A percentile compares a stretch with the other conserved stretches of the same genome.
Conservation (phyloP, 2,329 filamentous ascomycete species). For the Penicillium decumbens region DNA sequence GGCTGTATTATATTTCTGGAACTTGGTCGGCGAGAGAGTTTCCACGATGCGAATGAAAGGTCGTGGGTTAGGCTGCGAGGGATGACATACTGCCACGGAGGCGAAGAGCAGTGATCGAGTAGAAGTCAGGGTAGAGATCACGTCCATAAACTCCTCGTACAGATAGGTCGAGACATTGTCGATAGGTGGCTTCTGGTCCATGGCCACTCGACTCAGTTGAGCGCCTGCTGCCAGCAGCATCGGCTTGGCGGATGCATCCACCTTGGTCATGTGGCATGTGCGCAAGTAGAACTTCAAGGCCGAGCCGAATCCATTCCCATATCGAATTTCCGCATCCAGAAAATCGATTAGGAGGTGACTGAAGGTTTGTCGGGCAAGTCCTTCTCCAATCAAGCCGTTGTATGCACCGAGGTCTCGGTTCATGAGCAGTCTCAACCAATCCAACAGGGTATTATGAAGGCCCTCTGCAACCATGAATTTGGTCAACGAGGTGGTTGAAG, state of each 20-base stretch:
- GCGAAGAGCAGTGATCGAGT: conserved; percentile 25
- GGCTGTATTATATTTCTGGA: conserved; percentile 17
- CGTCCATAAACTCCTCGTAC: conserved; percentile 33
- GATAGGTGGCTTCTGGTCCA: conserved; percentile 19
- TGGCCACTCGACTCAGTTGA: conserved; percentile 26
- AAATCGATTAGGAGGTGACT: conserved; percentile 29
- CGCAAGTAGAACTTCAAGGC: conserved; percentile 31
- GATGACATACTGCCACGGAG: conserved; percentile 37
- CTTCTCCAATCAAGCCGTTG: conserved; percentile 23
- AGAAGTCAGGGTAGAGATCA: conserved; percentile 21
- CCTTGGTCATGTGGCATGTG: conserved; percentile 19
- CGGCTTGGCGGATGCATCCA: conserved; percentile 11
- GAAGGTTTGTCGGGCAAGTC: conserved; percentile 21
- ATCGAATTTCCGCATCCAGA: conserved; percentile 32
- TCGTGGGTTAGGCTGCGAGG: conserved; percentile 30
- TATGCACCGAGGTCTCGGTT: conserved; percentile 25
- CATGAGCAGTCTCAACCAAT: conserved; percentile 35
- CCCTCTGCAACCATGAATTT: conserved; percentile 41
- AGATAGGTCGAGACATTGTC: conserved; percentile 25
- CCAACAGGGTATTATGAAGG: conserved; percentile 30
- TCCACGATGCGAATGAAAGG: conserved; percentile 31
- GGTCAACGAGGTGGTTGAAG: conserved; percentile 24
- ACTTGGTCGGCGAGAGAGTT: conserved; percentile 16
- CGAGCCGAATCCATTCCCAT: conserved; percentile 31
- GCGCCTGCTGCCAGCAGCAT: conserved; percentile 24